Evolutionary conservation across 1,284 basidiomycete genomes (phyloP).

Genomic region (Tylopilus sp.): DNA sequence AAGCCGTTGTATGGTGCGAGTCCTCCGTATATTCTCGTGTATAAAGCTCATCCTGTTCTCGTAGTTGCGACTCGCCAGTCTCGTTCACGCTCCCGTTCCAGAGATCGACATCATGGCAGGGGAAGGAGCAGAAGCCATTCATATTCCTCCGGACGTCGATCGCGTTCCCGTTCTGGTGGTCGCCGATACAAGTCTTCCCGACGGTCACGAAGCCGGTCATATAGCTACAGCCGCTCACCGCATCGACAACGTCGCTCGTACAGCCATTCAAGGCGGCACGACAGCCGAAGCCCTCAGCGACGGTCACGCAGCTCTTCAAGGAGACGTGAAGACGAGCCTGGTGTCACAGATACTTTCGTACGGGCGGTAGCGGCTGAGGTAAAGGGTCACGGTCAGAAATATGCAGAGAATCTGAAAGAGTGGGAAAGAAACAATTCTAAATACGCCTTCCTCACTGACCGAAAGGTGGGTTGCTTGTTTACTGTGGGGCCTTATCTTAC

Average conservation of each 20-base stretch:
- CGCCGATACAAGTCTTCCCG: constrained; percentile 30
- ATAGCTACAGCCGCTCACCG: constrained; percentile 42
- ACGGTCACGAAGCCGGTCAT: constrained; percentile 43
- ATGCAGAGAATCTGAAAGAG: constrained; percentile 71
- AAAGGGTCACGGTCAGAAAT: constrained; percentile 72
- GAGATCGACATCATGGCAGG: constrained; percentile 20
- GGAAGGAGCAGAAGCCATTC: constrained; percentile 38
- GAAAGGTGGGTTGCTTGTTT: constrained; percentile 49
- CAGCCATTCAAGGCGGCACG: constrained; percentile 33
- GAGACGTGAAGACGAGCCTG: constrained; percentile 45
- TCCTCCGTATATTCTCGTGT: constrained; percentile 3
- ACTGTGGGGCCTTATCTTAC: constrained; percentile 11
- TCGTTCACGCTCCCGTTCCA: constrained; percentile 33
- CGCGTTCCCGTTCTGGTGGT: constrained; percentile 48
- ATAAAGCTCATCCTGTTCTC: background rate
- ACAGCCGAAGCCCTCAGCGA: constrained; percentile 43
- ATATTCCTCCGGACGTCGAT: constrained; percentile 39
- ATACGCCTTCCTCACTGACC: constrained; percentile 73
- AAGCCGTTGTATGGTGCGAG: constrained; percentile 75
- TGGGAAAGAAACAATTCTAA: constrained; percentile 77
- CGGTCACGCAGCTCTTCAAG: constrained; percentile 37
- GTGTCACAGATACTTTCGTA: constrained; percentile 77
- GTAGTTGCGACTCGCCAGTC: constrained; percentile 33
- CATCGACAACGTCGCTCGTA: constrained; percentile 31
- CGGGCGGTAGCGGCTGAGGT: constrained; percentile 81